Percentiles rank a stretch among this genome's conserved stretches.
Conservation (phyloP, 108 stramenopile species). For the Fistulifera pelliculosa region DNA sequence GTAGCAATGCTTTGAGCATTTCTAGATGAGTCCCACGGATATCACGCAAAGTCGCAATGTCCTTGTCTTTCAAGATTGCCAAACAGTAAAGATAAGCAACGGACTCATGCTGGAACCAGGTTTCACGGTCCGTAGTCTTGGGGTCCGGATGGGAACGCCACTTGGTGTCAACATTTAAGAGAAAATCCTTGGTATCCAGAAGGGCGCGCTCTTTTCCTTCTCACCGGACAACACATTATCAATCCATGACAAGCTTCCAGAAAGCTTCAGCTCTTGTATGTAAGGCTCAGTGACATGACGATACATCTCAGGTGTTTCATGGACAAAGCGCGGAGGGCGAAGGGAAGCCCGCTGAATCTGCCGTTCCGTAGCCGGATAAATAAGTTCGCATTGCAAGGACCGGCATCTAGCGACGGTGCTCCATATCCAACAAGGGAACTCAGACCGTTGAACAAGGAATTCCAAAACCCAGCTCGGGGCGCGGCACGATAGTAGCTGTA, state of each 20-base stretch:
- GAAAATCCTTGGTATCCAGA: conserved; percentile 40
- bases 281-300: conserved; percentile 18
- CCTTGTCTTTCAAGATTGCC: conserved; percentile 38
- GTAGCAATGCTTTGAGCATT: conserved; percentile 38
- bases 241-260: conserved; percentile 41
- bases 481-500: conserved; percentile 40
- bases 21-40: conserved; percentile 41
- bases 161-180: conserved; percentile 71
- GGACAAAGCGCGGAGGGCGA: conserved; percentile 24
- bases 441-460: too few relatives aligned
- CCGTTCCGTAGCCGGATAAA: conserved; percentile 32
- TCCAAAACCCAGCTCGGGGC: conserved; percentile 8
- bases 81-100: conserved; percentile 52
- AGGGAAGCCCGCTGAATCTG: conserved; percentile 45
- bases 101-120: conserved; percentile 25
- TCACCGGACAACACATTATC: conserved; percentile 28
- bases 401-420: background rate
- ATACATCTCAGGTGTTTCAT: conserved; percentile 48
- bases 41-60: conserved; percentile 48
- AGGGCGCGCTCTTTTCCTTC: conserved; percentile 63
- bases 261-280: conserved; percentile 35
- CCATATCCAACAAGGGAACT: too few relatives aligned
- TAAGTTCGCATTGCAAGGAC: conserved; percentile 37
- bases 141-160: conserved; percentile 56
- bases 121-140: conserved; percentile 21